Percentiles rank a stretch among this genome's conserved stretches.
Conservation (phyloP, 192 early-diverging fungal genomes). For the Phycomyces nitens region DNA sequence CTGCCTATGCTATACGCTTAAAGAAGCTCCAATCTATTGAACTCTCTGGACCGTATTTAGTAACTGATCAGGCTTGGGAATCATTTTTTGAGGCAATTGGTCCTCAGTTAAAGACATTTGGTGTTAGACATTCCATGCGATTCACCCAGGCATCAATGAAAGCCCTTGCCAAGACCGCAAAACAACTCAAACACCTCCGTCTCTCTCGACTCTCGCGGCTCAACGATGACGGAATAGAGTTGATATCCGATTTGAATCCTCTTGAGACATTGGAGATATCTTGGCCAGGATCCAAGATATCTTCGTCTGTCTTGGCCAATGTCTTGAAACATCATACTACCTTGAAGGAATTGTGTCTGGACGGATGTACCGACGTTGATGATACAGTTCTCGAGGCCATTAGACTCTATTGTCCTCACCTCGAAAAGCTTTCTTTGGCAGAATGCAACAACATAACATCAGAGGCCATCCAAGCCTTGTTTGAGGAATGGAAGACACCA, state of each 20-base stretch:
- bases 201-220: conserved; percentile 45
- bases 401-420: conserved; percentile 48
- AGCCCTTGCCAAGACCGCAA: conserved; percentile 38
- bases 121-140: conserved; percentile 51
- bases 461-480: conserved; percentile 47
- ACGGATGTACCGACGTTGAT: conserved; percentile 52
- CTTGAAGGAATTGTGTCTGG: conserved; percentile 48
- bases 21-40: conserved; percentile 49
- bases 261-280: conserved; percentile 37
- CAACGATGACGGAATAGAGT: conserved; percentile 44
- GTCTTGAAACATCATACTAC: neutral
- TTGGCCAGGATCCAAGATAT: conserved; percentile 4
- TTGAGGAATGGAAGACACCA: conserved; percentile 34
- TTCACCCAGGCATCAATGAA: conserved; percentile 53
- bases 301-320: neutral
- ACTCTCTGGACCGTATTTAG: conserved; percentile 70
- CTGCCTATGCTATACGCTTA: conserved; percentile 38
- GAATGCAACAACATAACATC: conserved; percentile 61
- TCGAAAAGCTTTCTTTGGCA: conserved; percentile 60
- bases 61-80: conserved; percentile 55
- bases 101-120: conserved; percentile 50
- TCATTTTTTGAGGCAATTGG: conserved; percentile 56
- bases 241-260: conserved; percentile 39
- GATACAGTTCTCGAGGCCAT: conserved; percentile 52
- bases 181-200: conserved; percentile 44